Conservation (phyloP, 164 flowering plant species). For the Litsea cubeba region DNA sequence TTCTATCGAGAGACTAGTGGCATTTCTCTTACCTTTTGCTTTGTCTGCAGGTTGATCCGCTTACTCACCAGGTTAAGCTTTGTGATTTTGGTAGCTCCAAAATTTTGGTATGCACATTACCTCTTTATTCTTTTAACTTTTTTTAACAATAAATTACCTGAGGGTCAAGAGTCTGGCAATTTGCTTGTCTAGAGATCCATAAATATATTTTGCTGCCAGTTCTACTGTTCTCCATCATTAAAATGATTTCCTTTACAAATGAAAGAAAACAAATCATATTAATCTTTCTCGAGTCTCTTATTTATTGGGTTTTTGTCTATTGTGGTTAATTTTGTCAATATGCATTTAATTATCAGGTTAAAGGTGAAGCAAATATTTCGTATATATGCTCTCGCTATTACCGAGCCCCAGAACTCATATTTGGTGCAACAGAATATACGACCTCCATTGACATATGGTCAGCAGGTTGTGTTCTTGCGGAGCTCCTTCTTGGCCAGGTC, state of each 20-base stretch:
- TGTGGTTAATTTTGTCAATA: too few relatives aligned
- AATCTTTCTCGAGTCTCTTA: background rate
- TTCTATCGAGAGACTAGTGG: background rate
- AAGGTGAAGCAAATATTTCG: conserved; percentile 88
- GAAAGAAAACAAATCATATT: background rate
- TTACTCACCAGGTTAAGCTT: conserved; percentile 86
- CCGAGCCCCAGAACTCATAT: conserved; percentile 23
- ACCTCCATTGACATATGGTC: conserved; percentile 97
- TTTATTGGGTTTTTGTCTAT: background rate
- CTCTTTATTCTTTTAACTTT: background rate
- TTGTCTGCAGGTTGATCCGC: conserved; percentile 75
- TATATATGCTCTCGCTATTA: conserved; percentile 94
- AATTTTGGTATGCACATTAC: conserved; percentile 40
- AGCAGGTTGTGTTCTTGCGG: conserved; percentile 95
- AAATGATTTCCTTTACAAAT: too few relatives aligned
- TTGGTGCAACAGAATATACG: conserved; percentile 94
- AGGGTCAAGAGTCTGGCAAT: background rate
- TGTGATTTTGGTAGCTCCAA: conserved; percentile 99
- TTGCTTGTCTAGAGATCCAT: too few relatives aligned
- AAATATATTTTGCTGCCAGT: too few relatives aligned
- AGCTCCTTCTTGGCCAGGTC: conserved; percentile 91
- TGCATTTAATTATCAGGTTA: conserved; percentile 40
- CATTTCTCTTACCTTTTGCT: conserved; percentile 2
- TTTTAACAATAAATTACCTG: background rate
- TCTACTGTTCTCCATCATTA: too few relatives aligned